Evolutionary conservation across 2,329 filamentous ascomycete species (phyloP), one percentile per base, ranked within the genome.

Genomic region (Ustulina deusta): DNA sequence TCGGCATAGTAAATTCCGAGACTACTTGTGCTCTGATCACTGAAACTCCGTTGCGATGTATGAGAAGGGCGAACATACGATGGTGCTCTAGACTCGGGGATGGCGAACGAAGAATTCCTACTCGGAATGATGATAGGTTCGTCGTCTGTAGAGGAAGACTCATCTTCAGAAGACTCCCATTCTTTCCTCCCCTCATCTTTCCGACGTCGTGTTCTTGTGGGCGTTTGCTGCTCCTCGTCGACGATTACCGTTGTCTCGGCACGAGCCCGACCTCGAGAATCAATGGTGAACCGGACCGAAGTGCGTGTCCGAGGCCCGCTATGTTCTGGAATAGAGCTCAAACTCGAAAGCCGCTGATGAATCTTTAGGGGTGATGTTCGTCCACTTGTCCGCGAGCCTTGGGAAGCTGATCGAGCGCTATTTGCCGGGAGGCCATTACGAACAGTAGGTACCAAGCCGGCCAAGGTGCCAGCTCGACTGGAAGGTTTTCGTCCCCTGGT

Each of bases 101-200:
- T 77, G 1, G 83, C 85, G 75, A 89, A 90, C 0, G 88, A 90
- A 3, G 82, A 81, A 68, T 83, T 87, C 49, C 87, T 83, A 75
- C 87, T 90, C 34, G 88, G 88, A 44, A 91, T 87, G 57, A 90
- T 83, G 68, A 90, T 90, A 13, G 87, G 87, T 64, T 90, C 89
- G 61, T 90, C 88, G 69, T 91, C 89, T 3, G 84, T 84, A 0
- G 87, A 89, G 1, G 87, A 89, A 2, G 84, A 84, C 54, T 85
- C 84, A 34, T 86, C 81, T 5, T 80, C 83, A 0, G 84, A 84
- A 5, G 83, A 84, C 15, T 82, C 81, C 79, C 81, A 84, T 44
- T 79, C 79, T 57, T 78, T 71, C 29, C 59, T 72, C 32, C 68
- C 68, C 2, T 60, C 61, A n/a, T 73, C 72, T 46, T 67, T 69